phyloP scores from a whole-genome alignment of 2,329 filamentous ascomycete species.

The Arthrobotrys entomopaga region DNA sequence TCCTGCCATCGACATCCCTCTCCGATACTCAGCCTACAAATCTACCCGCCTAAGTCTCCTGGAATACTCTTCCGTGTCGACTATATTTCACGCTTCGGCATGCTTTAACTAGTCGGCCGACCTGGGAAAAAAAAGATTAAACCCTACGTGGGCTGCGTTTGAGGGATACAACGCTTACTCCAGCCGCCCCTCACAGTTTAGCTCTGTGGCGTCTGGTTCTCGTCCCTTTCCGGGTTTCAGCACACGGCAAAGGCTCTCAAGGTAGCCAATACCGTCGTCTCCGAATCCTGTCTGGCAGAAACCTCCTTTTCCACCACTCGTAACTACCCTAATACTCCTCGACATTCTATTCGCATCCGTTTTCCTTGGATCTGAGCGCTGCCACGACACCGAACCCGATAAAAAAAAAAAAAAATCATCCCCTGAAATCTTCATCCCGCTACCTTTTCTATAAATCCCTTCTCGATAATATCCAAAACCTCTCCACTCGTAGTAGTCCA shows the following conservation, averaged over 20 bases:
- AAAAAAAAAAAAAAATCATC: constrained; percentile 26
- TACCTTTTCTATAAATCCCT: background rate
- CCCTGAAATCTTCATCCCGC: constrained; percentile 40
- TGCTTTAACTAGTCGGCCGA: constrained; percentile 14
- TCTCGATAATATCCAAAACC: constrained; percentile 5
- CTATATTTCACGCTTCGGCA: constrained; percentile 11
- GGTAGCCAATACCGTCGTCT: constrained; percentile 27
- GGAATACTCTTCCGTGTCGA: background rate
- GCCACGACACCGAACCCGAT: constrained; percentile 23
- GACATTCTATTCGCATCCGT: constrained; percentile 43
- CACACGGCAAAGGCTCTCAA: constrained; percentile 19
- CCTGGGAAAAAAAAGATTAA: background rate
- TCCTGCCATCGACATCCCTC: background rate
- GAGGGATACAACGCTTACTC: constrained; percentile 28
- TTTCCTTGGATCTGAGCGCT: constrained; percentile 39
- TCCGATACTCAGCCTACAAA: background rate
- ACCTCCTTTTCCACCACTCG: constrained; percentile 43
- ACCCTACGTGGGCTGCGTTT: constrained; percentile 25
- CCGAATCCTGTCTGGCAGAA: constrained; percentile 34
- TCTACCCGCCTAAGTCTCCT: background rate
- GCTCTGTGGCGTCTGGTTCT: constrained; percentile 45
- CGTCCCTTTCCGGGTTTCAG: constrained; percentile 46
- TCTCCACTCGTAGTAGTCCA: background rate
- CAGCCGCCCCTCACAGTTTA: constrained; percentile 33
- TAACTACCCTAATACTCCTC: constrained; percentile 28